Base-by-base conservation (phyloP, 371 early-diverging fungal genomes). In the Saksenaea oblongispora region DNA sequence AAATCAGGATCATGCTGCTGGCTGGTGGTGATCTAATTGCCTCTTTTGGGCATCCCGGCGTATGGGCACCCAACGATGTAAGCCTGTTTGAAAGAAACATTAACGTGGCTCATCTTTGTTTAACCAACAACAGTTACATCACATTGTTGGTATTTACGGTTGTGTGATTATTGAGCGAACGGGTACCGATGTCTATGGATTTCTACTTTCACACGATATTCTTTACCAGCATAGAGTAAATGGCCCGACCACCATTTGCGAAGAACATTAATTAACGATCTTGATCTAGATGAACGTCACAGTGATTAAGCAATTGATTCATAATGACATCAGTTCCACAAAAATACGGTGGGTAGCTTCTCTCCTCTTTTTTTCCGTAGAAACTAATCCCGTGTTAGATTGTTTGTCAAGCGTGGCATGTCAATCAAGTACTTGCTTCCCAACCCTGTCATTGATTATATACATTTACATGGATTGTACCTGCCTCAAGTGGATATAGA, bases 11-110 rank as follows among this genome's bases (percentile, higher is more conserved):
- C 53, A 89, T 98, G 89, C 78, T 98, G 44, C 81, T 98, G 57
- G 98, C 99, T 17, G 99, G 99, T 42, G 98, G 97, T 35, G 99
- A 98, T 72, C 79, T 98, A 47, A 97, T 98, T 53, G 93, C 97
- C 67, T 94, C 95, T 1, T 96, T 98, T 84, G 94, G 93, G 3
- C 86, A 88, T 37, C 95, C 95, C 7, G 90, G 92, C 57, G 88
- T 98, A 17, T 98, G 99, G 99, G 83, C 89, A 10, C 86, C 89
- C 1, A 79, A 86, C 13, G 98, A 98, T 87, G 95, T 95, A 87
- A 82, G 90, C 27, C 10, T 15, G 22, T 41, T 17, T 18, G 28
- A 14, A 26, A 39, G 11, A 11, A n/a, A 39, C 5, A 39, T 14
- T 8, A 36, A 13, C 36, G 39, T 17, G 2, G 54, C 10, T 28